Base-by-base conservation (phyloP, 371 early-diverging fungal species). In the Cokeromyces recurvatus region DNA sequence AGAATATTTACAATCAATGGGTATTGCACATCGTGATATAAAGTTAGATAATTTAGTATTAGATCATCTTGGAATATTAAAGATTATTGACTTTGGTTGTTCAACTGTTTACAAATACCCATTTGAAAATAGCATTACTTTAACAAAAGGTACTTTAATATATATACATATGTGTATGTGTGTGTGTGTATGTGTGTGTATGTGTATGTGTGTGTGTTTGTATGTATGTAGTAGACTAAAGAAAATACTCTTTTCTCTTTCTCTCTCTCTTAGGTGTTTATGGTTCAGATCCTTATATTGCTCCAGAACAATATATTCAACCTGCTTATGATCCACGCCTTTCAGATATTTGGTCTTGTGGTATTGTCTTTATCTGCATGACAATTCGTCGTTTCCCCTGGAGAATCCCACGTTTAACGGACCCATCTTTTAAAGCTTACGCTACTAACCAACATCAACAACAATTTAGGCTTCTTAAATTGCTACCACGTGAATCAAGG, bases 51-150 rank as follows among this genome's bases (percentile, higher is more conserved):
- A 92, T 68, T 75, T 84, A 27, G 62, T 89, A 20, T 50, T 89
- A 46, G 71, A 69, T 27, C 80, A 76, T 39, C 52, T 58, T 2
- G 82, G 85, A 11, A 73, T 79, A n/a, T 59, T 93, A 46, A 93
- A 93, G 60, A 84, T 94, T 32, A 86, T 88, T 19, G 95, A 95
- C 55, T 93, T 94, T 78, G 93, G 95, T 14, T 86, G 84, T 29
- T 85, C 92, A 10, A 80, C 81, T 23, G 87, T 89, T n/a, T 88
- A 75, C 53, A 71, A 79, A 48, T 70, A 77, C 35, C 82, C 84
- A 1, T 90, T 85, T 62, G 78, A 77, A 48, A 55, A 61, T 38
- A 67, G 54, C 38, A 51, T 74, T 35, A 67, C 68, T 34, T 56
- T 71, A 41, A 81, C 80, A 12, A 75, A 71, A 69, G 79, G 80